Evolutionary conservation across 2,329 filamentous ascomycete genomes (phyloP), one percentile per base, ranked within the genome.

Genomic region (Diaporthe humulicola): DNA sequence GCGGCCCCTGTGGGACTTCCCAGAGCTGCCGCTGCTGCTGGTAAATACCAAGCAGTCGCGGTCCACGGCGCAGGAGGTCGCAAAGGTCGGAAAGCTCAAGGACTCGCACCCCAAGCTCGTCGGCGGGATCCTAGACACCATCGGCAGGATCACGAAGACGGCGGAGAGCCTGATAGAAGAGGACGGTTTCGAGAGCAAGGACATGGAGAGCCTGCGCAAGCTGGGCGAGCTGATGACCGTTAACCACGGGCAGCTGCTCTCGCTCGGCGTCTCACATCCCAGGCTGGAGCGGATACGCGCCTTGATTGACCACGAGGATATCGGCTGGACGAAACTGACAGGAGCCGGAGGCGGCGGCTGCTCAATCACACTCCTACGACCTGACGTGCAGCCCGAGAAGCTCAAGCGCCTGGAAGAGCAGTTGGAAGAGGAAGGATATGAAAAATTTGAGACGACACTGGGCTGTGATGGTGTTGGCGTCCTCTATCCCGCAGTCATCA

Each of bases 271-370:
- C 38, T 98, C 96, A 2, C 97, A 99, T 83, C 97, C 97, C 0
- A 93, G 95, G 61, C 89, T 99, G 36, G 97, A 99, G 85, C 92
- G 96, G 42, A 92, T 99, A 79, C 92, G 97, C 76, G 96, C 98
- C 84, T 87, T 99, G 36, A 93, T 98, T 66, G 96, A 99, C 78
- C 92, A 97, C 79, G 91, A 95, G 73, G 94, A 93, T 54, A 94
- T 98, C 73, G 97, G 97, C 40, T 99, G 96, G 96, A 98, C 97
- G 17, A 99, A 99, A 83, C 89, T 99, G 74, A 99, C 97, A 0
- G 97, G 97, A 45, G 97, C 97, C 1, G 97, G 97, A 30, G 97
- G 97, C 17, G 97, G 97, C 73, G 97, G 97, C 3, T 98, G 97
- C 84, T 96, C 96, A 4, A 98, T 99, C 78, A 97, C 96, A 0